phyloP scores from a whole-genome alignment of 1,284 basidiomycete genomes.

The Cryptococcus sp. region DNA sequence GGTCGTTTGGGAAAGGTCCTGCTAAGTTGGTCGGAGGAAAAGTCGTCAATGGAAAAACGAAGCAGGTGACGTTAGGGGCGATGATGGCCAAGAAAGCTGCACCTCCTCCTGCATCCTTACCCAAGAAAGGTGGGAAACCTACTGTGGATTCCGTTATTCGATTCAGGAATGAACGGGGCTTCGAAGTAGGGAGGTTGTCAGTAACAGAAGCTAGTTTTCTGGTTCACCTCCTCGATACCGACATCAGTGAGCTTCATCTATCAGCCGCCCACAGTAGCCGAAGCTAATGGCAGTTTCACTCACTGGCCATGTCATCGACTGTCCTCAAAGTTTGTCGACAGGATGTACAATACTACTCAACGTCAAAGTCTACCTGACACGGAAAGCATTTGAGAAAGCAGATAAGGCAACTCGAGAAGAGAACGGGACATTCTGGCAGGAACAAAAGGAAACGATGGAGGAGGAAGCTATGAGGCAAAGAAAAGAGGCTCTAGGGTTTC shows the following conservation, averaged over 20 bases:
- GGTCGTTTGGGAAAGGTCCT: constrained; percentile 22
- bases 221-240: constrained; percentile 44
- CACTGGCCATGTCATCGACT: constrained; percentile 43
- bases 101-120: constrained; percentile 13
- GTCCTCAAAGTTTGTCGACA: constrained; percentile 36
- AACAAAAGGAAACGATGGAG: constrained; percentile 45
- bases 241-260: constrained; percentile 33
- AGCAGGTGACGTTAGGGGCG: constrained; percentile 39
- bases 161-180: constrained; percentile 45
- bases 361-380: constrained; percentile 42
- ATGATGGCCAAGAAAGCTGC: constrained; percentile 41
- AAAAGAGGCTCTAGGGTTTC: constrained; percentile 41
- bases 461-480: constrained; percentile 46
- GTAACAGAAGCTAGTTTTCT: constrained; percentile 43
- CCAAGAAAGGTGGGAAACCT: constrained; percentile 32
- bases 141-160: constrained; percentile 45
- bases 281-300: constrained; percentile 35
- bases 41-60: constrained; percentile 35
- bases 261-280: neutral
- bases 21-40: constrained; percentile 42
- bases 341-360: constrained; percentile 45
- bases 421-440: constrained; percentile 42
- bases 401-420: constrained; percentile 29
- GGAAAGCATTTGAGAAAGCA: constrained; percentile 37
- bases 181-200: constrained; percentile 44